A percentile compares a stretch with the other conserved stretches of the same genome.
Conservation (phyloP, 2,329 filamentous ascomycete species). For the Phialophora tarda region DNA sequence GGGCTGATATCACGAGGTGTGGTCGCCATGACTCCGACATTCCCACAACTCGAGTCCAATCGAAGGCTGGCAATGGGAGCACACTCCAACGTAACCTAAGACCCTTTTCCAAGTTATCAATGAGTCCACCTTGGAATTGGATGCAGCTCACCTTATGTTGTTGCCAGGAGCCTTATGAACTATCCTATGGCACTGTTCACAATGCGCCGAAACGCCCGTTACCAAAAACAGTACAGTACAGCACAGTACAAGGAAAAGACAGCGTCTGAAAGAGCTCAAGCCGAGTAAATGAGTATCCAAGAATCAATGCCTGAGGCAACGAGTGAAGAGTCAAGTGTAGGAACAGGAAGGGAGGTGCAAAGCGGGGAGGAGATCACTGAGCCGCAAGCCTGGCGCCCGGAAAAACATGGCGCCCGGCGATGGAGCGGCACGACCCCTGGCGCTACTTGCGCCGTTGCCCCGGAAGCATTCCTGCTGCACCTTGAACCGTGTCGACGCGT, state of each 20-base stretch:
- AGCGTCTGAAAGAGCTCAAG: background rate
- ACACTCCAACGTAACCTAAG: background rate
- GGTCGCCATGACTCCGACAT: conserved; percentile 7
- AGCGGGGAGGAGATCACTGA: conserved; percentile 5
- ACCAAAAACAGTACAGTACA: background rate
- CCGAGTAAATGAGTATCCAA: background rate
- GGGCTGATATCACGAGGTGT: conserved; percentile 31
- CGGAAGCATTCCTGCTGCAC: background rate
- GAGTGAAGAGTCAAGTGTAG: background rate
- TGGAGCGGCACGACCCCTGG: conserved; percentile 20
- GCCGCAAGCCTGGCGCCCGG: background rate
- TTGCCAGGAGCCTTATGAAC: background rate
- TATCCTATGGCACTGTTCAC: background rate
- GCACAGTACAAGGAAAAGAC: background rate
- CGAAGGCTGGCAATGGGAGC: background rate
- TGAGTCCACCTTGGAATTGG: background rate
- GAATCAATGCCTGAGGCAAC: conserved; percentile 4
- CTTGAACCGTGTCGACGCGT: conserved; percentile 16
- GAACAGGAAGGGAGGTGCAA: background rate
- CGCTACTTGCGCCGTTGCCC: conserved; percentile 11
- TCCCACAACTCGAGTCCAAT: background rate
- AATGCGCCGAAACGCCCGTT: background rate
- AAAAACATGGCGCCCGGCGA: conserved; percentile 10
- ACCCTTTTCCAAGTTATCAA: background rate
- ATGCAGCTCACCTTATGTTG: background rate